Percentiles rank a stretch among this genome's conserved stretches.
Conservation (phyloP, 768 basidiomycete species). For the Kondoa malvinella region DNA sequence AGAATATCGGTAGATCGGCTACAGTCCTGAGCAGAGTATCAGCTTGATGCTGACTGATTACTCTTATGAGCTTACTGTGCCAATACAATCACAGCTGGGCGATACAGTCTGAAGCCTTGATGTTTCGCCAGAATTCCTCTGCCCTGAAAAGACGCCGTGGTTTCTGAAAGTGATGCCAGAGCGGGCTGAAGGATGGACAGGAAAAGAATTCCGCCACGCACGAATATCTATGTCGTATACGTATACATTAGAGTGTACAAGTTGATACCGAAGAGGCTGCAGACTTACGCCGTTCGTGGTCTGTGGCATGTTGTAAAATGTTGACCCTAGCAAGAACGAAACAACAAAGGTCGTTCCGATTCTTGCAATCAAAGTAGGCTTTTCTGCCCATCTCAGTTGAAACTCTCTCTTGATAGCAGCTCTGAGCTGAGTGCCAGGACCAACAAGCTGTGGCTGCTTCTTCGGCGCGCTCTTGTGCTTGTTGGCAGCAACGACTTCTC, state of each 20-base stretch:
- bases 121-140: not conserved
- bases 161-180: not conserved
- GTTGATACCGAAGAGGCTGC: too few relatives aligned
- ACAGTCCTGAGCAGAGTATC: not conserved
- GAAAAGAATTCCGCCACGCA: not conserved
- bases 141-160: not conserved
- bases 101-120: not conserved
- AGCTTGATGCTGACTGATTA: not conserved
- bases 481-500: not conserved
- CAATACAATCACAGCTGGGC: not conserved
- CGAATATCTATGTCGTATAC: not conserved
- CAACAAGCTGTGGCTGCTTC: not conserved
- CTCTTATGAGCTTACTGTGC: not conserved
- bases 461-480: not conserved
- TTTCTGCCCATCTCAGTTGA: constrained; percentile 4
- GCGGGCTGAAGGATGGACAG: not conserved
- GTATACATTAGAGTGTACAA: not conserved
- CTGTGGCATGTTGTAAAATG: not conserved
- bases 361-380: not conserved
- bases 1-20: not conserved
- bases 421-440: constrained; percentile 1
- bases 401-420: not conserved
- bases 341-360: not conserved
- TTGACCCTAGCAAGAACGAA: not conserved
- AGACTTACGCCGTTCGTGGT: not conserved